Percentiles rank a stretch among this genome's conserved stretches.
phyloP scores from a whole-genome alignment of 257 asterid genomes.

The Salvia miltiorrhiza region DNA sequence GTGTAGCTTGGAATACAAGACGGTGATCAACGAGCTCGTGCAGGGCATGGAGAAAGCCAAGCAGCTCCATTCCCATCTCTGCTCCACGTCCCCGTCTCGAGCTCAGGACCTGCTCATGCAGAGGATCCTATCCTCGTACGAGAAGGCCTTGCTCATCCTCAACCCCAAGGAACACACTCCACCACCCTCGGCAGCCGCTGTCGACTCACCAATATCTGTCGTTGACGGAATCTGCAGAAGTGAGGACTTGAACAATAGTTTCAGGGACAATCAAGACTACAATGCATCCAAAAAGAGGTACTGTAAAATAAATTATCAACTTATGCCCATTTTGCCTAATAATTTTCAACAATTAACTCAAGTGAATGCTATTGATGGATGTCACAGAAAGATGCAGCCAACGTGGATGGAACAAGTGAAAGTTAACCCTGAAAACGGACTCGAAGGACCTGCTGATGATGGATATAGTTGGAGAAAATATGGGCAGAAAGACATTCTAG shows the following conservation, averaged over 20 bases:
- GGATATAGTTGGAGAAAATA: slow-evolving; percentile 92
- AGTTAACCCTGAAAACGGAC: slow-evolving; percentile 54
- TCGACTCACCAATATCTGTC: slow-evolving; percentile 47
- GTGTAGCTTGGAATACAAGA: slow-evolving; percentile 38
- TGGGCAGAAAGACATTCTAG: slow-evolving; percentile 57
- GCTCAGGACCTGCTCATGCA: slow-evolving; percentile 53
- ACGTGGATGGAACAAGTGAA: slow-evolving; percentile 73
- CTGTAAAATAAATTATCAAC: neutral
- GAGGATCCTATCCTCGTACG: slow-evolving; percentile 68
- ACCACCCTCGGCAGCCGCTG: neutral
- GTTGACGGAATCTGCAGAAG: slow-evolving; percentile 61
- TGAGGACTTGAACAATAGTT: slow-evolving; percentile 38
- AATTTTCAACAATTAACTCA: neutral
- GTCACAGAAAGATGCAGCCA: slow-evolving; percentile 68
- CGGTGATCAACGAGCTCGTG: slow-evolving; percentile 57
- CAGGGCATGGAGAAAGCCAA: slow-evolving; percentile 75
- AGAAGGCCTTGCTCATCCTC: slow-evolving; percentile 66
- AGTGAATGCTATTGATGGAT: slow-evolving; percentile 1
- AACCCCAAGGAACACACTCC: slow-evolving; percentile 47
- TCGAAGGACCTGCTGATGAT: slow-evolving; percentile 79
- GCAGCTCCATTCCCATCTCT: slow-evolving; percentile 55
- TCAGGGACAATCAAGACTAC: slow-evolving; percentile 34
- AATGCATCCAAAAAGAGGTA: slow-evolving; percentile 69
- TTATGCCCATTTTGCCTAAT: too few species aligned
- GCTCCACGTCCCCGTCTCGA: slow-evolving; percentile 34